Evolutionary conservation across 1,284 basidiomycete species (phyloP).

Genomic region (Phellopilus nigrolimitatus): DNA sequence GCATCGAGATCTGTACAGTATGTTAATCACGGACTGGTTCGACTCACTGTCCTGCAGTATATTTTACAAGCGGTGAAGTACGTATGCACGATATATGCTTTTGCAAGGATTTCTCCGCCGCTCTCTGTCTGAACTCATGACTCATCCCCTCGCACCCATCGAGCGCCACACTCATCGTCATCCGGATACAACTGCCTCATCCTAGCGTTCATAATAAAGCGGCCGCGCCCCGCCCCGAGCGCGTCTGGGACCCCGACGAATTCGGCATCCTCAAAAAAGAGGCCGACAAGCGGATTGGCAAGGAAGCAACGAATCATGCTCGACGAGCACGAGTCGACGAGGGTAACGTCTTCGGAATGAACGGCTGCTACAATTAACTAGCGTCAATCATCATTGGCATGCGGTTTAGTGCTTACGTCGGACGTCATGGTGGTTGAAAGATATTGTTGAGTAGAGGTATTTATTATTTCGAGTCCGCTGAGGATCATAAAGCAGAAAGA

Average conservation of each 20-base stretch:
- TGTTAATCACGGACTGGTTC: not conserved
- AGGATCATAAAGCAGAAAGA: no score
- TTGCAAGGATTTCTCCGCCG: no score
- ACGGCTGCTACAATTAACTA: not conserved
- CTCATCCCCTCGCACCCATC: conserved; percentile 7
- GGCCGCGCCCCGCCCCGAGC: conserved; percentile 7
- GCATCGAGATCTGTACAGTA: not conserved
- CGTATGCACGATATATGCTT: no score
- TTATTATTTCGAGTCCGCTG: no score
- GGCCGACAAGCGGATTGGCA: conserved; percentile 26
- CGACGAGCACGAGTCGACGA: not conserved
- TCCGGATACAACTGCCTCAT: conserved; percentile 18
- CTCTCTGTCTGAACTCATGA: no score
- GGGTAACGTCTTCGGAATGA: not conserved
- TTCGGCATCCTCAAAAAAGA: conserved; percentile 33
- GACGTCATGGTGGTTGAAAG: no score
- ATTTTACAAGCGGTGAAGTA: not conserved
- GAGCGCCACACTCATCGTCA: conserved; percentile 16
- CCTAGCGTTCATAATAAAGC: conserved; percentile 20
- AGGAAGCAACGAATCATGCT: conserved; percentile 19
- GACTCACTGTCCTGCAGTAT: no score
- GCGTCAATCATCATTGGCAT: no score
- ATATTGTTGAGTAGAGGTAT: no score
- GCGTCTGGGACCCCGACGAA: conserved; percentile 3
- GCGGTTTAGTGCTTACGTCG: no score